Evolutionary conservation across 1,284 basidiomycete genomes (phyloP), one percentile per base, ranked within the genome.

Genomic region (Sporisorium reilianum): DNA sequence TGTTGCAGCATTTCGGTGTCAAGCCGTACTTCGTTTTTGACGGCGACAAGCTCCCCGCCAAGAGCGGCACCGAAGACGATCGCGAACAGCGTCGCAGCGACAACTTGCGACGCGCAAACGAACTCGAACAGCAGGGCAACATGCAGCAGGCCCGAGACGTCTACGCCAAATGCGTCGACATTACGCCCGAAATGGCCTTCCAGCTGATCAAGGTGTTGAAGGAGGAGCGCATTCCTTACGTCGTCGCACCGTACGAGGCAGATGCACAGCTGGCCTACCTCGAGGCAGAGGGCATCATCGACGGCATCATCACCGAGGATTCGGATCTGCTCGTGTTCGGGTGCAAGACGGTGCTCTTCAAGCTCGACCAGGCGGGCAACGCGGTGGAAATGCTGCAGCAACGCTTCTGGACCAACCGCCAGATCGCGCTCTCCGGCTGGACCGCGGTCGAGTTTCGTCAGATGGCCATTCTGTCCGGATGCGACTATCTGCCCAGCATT

Each of bases 181-280:
- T 99, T 52, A 97, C 94, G 3, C 96, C 97, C 1, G 91, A 95
- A 84, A 96, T 98, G 93, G 97, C 97, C 6, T 95, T 90, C 83
- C 96, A 99, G 86, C 87, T 98, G 71, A 98, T 99, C 87, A 97
- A 99, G 89, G 94, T 90, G 78, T 62, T 84, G 22, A 64, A 65
- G 22, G 22, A 66, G 11, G 60, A 79, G 9, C 54, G 44, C 16
- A 77, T 84, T 9, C 61, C 74, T 25, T 98, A 97, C 83, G 88
- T 99, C 26, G 97, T 99, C 6, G 97, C 97, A 5, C 97, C 97
- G 0, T 99, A 99, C 85, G 97, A 99, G 87, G 97, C 97, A 0
- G 97, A 99, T 83, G 95, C 97, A 0, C 97, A 99, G 85, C 89
- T 99, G 64, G 92, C 94, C 57, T 98, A 91, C 85, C 88, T 99